These are phyloP conservation scores for Elsinoe batatas DNA, from an alignment of 2,329 filamentous ascomycete species.

Conservation along the genomic window DNA sequence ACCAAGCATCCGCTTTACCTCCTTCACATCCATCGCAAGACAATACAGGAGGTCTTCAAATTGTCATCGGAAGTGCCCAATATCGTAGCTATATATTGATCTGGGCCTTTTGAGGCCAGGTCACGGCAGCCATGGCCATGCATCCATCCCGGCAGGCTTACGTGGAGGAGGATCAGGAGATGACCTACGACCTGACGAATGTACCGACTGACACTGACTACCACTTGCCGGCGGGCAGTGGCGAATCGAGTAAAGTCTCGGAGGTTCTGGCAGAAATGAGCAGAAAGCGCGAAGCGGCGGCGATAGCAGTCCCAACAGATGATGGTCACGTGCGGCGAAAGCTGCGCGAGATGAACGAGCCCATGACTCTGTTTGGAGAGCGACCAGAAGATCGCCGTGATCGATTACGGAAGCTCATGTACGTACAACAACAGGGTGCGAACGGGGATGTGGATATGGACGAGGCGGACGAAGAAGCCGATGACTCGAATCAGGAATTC, in stretches of 20 bases:
- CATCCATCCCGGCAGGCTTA: conserved; percentile 89
- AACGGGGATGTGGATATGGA: conserved; percentile 45
- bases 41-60: too few species aligned
- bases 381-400: conserved; percentile 77
- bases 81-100: background rate
- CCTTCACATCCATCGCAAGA: too few species aligned
- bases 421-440: conserved; percentile 54
- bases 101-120: background rate
- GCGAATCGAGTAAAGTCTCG: conserved; percentile 70
- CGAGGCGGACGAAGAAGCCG: conserved; percentile 44
- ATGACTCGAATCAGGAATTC: conserved; percentile 82
- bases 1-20: too few species aligned
- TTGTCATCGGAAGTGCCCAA: too few species aligned
- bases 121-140: conserved; percentile 39
- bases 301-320: conserved; percentile 86
- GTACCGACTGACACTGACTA: conserved; percentile 65
- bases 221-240: conserved; percentile 61
- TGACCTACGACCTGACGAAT: conserved; percentile 17
- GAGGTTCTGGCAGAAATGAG: conserved; percentile 81
- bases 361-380: conserved; percentile 90
- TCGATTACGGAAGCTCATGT: conserved; percentile 68
- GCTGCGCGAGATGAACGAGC: conserved; percentile 80
- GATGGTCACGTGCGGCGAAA: conserved; percentile 74
- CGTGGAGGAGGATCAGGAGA: conserved; percentile 59
- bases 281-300: conserved; percentile 78